A percentile compares a stretch with the other conserved stretches of the same genome.
Conservation (phyloP, 352 stramenopile species). For the Elongisporangium prolatum region DNA sequence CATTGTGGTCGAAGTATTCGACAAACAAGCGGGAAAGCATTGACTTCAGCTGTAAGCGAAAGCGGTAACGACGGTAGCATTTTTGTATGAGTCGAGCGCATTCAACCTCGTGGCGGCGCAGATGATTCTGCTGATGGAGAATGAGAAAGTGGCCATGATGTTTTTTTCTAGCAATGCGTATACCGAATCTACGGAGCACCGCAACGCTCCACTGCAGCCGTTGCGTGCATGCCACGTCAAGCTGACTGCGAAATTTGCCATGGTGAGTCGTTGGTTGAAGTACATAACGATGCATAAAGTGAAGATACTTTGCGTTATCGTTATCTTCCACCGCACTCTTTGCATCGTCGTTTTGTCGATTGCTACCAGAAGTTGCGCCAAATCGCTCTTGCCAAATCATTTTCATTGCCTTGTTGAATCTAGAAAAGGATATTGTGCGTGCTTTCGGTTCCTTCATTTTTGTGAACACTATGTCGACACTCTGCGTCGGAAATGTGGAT, state of each 20-base stretch:
- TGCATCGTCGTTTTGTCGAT: background rate
- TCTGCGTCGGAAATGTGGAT: slow-evolving; percentile 47
- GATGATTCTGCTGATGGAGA: slow-evolving; percentile 26
- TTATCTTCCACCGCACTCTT: slow-evolving; percentile 6
- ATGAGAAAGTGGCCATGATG: slow-evolving; percentile 43
- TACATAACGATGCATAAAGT: slow-evolving; percentile 66
- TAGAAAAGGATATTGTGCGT: slow-evolving; percentile 46
- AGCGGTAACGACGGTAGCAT: slow-evolving; percentile 46
- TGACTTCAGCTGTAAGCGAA: slow-evolving; percentile 32
- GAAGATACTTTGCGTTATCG: slow-evolving; percentile 36
- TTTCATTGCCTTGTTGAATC: slow-evolving; percentile 59
- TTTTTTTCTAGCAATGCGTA: slow-evolving; percentile 26
- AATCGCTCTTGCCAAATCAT: slow-evolving; percentile 68
- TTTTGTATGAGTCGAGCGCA: slow-evolving; percentile 31
- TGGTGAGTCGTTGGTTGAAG: slow-evolving; percentile 49
- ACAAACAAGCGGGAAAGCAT: slow-evolving; percentile 54
- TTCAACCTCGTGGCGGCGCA: slow-evolving; percentile 19
- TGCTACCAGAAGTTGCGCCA: background rate
- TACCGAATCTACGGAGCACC: slow-evolving; percentile 41
- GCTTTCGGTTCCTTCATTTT: slow-evolving; percentile 78
- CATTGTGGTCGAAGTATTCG: slow-evolving; percentile 52
- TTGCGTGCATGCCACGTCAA: slow-evolving; percentile 28
- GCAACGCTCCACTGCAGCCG: slow-evolving; percentile 44
- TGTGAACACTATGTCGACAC: slow-evolving; percentile 54
- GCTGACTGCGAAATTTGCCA: slow-evolving; percentile 48